Evolutionary conservation across 805 yeast species (phyloP), one percentile per base, ranked within the genome.

Genomic region (Saccharomycopsis olivae): DNA sequence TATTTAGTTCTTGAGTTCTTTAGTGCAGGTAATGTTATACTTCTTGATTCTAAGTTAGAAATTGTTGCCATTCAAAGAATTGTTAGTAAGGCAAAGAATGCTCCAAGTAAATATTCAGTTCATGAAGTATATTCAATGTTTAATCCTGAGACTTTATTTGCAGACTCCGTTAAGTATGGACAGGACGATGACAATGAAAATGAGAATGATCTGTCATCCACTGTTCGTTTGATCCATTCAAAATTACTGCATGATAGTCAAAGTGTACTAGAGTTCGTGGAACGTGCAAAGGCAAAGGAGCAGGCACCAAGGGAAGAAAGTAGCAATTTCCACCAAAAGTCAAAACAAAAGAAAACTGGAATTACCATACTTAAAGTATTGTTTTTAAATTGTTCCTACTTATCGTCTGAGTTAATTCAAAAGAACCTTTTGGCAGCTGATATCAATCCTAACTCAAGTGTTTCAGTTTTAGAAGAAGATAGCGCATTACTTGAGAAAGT

Each of bases 11-110:
- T 89, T 39, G 98, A 89, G 58, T 89, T 89, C 53, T 89, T 88
- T 62, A 83, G 96, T 54, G 96, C 96, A 2, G 98, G 98, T 20
- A 89, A 89, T 54, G 73, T 89, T 40, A 63, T 89, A 15, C 64
- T 89, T 16, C 64, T 89, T 46, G 94, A 89, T 56, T 68, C 73
- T 21, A 69, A 78, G 16, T 58, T 66, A 44, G 76, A 71, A 50
- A 86, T 88, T 37, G 50, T 87, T 51, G 66, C 89, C 0, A 60
- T 87, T 21, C 88, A 82, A 54, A 73, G 96, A 58, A 62, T 80
- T 17, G 96, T 86, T 8, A 73, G 73, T 25, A 94, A 82, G 39
- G 73, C 77, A 51, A 82, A 72, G 28, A 75, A 73, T 47, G 72
- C 71, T 40, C 25, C 19, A 25, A 75, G 65, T 33, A 66, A 66